phyloP scores from a whole-genome alignment of 1,284 basidiomycete genomes.

The Neolentinus lepideus region DNA sequence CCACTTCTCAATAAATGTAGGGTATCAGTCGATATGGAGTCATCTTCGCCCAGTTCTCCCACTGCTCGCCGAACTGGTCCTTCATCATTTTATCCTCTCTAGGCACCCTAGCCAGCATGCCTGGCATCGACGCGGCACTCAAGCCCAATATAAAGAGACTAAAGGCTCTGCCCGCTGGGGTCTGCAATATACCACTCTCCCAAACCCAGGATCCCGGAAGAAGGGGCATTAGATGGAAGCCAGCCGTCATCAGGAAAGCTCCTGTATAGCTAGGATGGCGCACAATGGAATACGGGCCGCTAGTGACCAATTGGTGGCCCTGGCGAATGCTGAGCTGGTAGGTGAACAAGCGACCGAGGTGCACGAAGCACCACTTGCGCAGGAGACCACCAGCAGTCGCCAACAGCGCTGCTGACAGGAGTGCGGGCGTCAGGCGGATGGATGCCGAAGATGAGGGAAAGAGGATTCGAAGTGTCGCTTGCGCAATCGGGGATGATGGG shows the following conservation, averaged over 20 bases:
- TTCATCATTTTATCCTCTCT: neutral
- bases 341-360: neutral
- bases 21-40: neutral
- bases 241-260: neutral
- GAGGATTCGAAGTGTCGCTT: neutral
- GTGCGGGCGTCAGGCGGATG: neutral
- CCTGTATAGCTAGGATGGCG: neutral
- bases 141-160: neutral
- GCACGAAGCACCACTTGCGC: neutral
- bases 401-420: neutral
- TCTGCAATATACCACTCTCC: neutral
- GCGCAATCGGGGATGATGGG: neutral
- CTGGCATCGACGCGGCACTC: neutral
- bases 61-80: neutral
- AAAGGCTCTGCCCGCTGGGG: neutral
- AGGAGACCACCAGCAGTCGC: neutral
- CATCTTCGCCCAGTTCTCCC: neutral
- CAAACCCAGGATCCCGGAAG: neutral
- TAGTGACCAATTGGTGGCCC: neutral
- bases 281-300: neutral
- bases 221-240: neutral
- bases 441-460: neutral
- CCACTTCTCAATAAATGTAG: conserved; percentile 4
- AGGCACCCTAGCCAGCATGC: neutral
- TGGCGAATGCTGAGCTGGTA: neutral